Evolutionary conservation across 371 early-diverging fungal genomes (phyloP), one percentile per base, ranked within the genome.

Genomic region (Lichtheimia corymbifera): DNA sequence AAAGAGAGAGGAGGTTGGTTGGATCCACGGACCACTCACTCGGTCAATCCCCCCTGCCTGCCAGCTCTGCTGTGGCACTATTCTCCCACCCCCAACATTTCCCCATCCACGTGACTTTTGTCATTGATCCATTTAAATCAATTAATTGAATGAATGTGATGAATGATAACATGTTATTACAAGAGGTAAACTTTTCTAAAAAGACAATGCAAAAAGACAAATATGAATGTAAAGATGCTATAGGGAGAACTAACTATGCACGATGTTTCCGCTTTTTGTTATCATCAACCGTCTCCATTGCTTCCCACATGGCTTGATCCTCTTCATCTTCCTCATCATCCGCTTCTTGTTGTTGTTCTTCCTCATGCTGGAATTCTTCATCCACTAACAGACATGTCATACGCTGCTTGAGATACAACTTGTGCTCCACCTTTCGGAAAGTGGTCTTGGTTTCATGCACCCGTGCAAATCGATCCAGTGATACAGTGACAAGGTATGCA

Each of bases 401-500:
- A 7, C 91, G 76, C 67, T 93, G 93, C 74, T 94, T 95, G 53
- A 94, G 67, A 61, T 94, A 95, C 6, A 83, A 82, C 63, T 91
- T 90, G 24, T 89, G 76, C 9, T 85, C 66, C 54, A 89, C 57
- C 49, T 83, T 73, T 41, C 89, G 77, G 24, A 83, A 76, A 40
- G 73, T 73, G 12, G 84, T 85, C 14, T 62, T 67, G 51, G 82
- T 80, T 70, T 93, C 89, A 66, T 88, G 92, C 2, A 94, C 83
- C 18, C 93, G 84, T 57, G 93, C 61, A 61, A 87, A 88, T 51
- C 95, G 80, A 67, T 96, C 95, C 65, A 90, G 55, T 1, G 88
- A 83, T n/a, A 88, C 92, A 25, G 87, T 85, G 9, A 84, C 86
- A 3, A 94, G 65, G 2, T 22, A 17, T 44, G 45, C 53, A 22